These are phyloP conservation scores for Arxiozyma telluris DNA, from an alignment of 1,139 yeast genomes.

Conservation along the genomic window DNA sequence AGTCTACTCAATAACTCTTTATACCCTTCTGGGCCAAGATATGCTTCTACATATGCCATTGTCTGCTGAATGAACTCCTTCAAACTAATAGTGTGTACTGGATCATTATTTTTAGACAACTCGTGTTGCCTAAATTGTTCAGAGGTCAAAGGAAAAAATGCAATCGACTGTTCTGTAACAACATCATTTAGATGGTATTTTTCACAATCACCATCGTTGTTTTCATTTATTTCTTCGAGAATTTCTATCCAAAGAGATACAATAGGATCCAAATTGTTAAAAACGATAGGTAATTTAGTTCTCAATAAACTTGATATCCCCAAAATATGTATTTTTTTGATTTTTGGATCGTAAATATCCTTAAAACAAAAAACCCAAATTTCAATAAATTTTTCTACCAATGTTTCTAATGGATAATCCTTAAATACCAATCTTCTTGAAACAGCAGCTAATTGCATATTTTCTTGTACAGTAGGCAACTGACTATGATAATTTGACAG, in stretches of 20 bases:
- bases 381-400: constrained; percentile 25
- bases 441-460: constrained; percentile 14
- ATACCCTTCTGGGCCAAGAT: constrained; percentile 28
- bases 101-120: constrained; percentile 43
- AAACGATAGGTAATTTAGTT: constrained; percentile 28
- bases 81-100: constrained; percentile 49
- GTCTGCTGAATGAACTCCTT: constrained; percentile 32
- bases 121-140: constrained; percentile 48
- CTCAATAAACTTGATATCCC: constrained; percentile 44
- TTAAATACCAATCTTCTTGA: constrained; percentile 20
- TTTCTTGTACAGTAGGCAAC: constrained; percentile 19
- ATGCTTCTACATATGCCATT: constrained; percentile 25
- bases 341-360: constrained; percentile 47
- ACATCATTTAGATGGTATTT: constrained; percentile 50
- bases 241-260: constrained; percentile 49
- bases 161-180: constrained; percentile 26
- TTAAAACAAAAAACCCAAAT: constrained; percentile 30
- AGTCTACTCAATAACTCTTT: constrained; percentile 20
- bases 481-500: constrained; percentile 22
- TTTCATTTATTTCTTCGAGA: constrained; percentile 67
- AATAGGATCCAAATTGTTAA: constrained; percentile 34
- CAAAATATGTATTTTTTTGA: constrained; percentile 52
- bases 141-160: constrained; percentile 35
- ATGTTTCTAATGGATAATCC: constrained; percentile 22
- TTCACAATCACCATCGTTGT: constrained; percentile 48